Evolutionary conservation across 2,329 filamentous ascomycete species (phyloP).

Genomic region (Rhytidhysteron rufulum): DNA sequence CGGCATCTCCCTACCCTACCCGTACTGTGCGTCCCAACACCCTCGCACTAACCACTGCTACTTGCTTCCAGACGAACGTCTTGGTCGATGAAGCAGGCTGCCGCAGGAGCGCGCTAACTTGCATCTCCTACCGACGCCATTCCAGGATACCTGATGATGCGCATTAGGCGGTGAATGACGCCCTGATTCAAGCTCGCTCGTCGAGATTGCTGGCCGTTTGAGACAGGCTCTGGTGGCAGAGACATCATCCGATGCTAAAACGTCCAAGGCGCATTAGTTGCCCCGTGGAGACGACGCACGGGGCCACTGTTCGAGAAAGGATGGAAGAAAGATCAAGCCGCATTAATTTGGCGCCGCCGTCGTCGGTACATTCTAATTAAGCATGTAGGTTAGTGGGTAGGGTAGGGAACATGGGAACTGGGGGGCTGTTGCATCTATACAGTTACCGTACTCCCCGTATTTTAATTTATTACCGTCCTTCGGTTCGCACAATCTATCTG

Average conservation of each 20-base stretch:
- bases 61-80: too few species aligned
- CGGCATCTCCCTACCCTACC: too few species aligned
- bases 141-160: slow-evolving; percentile 26
- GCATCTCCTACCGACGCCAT: slow-evolving; percentile 19
- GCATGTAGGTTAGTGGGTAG: too few species aligned
- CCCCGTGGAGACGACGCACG: slow-evolving; percentile 31
- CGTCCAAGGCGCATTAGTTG: slow-evolving; percentile 31
- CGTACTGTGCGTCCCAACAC: too few species aligned
- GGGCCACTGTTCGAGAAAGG: slow-evolving; percentile 29
- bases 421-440: too few species aligned
- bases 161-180: slow-evolving; percentile 33
- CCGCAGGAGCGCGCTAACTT: slow-evolving; percentile 12
- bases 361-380: too few species aligned
- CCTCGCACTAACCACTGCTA: too few species aligned
- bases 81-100: not conserved
- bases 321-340: too few species aligned
- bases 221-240: slow-evolving; percentile 25
- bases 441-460: too few species aligned
- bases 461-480: too few species aligned
- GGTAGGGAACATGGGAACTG: too few species aligned
- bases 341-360: slow-evolving; percentile 7
- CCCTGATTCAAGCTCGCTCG: slow-evolving; percentile 23
- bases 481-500: not conserved
- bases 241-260: slow-evolving; percentile 24
- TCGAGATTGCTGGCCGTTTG: slow-evolving; percentile 20